A percentile compares a stretch with the other conserved stretches of the same genome.
Evolutionary conservation across 441 rosid genomes (phyloP).

Genomic region (Kokia cookei): DNA sequence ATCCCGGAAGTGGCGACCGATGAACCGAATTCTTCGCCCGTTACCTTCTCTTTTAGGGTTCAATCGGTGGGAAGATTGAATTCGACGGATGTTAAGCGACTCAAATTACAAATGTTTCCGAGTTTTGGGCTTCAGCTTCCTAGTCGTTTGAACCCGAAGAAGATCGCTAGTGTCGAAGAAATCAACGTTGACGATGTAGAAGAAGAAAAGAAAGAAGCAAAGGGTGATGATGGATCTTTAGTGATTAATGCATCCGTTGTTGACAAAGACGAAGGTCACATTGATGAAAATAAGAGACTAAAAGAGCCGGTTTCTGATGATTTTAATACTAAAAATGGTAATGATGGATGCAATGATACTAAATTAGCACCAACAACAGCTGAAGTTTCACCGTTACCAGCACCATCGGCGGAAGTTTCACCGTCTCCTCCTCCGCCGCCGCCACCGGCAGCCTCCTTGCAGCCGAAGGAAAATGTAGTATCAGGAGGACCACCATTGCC

Average conservation of each 20-base stretch:
- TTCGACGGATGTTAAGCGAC: constrained; percentile 57
- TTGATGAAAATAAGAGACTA: background rate
- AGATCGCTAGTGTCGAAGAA: background rate
- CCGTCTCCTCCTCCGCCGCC: constrained; percentile 11
- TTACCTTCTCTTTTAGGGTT: constrained; percentile 49
- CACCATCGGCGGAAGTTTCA: constrained; percentile 6
- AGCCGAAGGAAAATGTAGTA: background rate
- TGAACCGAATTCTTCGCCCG: constrained; percentile 45
- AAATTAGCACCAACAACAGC: constrained; percentile 5
- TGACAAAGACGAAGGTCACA: constrained; percentile 9
- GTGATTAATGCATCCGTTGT: background rate
- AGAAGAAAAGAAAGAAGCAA: background rate
- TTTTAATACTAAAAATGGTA: background rate
- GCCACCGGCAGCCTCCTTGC: constrained; percentile 4
- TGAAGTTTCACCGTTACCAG: background rate
- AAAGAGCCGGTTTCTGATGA: background rate
- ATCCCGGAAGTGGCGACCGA: constrained; percentile 38
- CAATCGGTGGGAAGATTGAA: constrained; percentile 72
- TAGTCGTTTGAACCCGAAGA: constrained; percentile 11
- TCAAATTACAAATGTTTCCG: constrained; percentile 43
- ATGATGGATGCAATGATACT: background rate
- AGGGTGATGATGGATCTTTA: too few relatives aligned
- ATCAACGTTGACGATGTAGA: background rate
- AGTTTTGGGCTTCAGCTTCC: constrained; percentile 23
- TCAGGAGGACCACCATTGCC: constrained; percentile 11